A percentile compares a stretch with the other conserved stretches of the same genome.
Evolutionary conservation across 1,284 basidiomycete genomes (phyloP).

Genomic region (Irpex sp.): DNA sequence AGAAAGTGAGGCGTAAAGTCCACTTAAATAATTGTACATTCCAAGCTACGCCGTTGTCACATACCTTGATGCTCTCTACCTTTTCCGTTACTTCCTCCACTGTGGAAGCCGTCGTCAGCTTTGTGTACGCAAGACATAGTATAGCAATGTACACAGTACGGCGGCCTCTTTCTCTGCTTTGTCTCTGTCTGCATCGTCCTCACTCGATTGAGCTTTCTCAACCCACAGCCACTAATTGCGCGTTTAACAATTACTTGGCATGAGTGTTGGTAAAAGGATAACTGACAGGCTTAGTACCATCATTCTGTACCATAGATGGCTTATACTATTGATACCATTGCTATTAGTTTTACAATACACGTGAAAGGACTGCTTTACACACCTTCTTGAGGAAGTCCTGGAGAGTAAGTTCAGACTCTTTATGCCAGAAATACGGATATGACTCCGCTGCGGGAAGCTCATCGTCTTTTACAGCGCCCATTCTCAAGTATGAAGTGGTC

Average conservation of each 20-base stretch:
- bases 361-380: slow-evolving; percentile 8
- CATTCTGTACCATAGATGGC: slow-evolving; percentile 70
- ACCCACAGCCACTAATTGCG: slow-evolving; percentile 66
- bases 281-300: slow-evolving; percentile 65
- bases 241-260: not conserved
- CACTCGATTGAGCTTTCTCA: slow-evolving; percentile 24
- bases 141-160: slow-evolving; percentile 31
- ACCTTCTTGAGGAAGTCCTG: slow-evolving; percentile 45
- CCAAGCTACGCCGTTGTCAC: slow-evolving; percentile 1
- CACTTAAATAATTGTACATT: too few species aligned
- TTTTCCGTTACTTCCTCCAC: slow-evolving; percentile 52
- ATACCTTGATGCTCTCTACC: slow-evolving; percentile 55
- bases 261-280: not conserved
- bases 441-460: slow-evolving; percentile 8
- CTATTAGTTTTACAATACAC: not conserved
- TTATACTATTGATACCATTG: slow-evolving; percentile 40
- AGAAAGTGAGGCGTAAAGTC: not conserved
- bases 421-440: slow-evolving; percentile 43
- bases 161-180: slow-evolving; percentile 44
- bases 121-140: not conserved
- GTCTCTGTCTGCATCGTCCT: slow-evolving; percentile 20
- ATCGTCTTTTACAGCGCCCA: slow-evolving; percentile 17
- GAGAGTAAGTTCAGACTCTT: slow-evolving; percentile 32
- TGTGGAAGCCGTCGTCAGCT: slow-evolving; percentile 20
- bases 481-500: not conserved